These are phyloP conservation scores for Aspergillus viridinutans DNA, from an alignment of 2,329 filamentous ascomycete species.

Conservation along the genomic window DNA sequence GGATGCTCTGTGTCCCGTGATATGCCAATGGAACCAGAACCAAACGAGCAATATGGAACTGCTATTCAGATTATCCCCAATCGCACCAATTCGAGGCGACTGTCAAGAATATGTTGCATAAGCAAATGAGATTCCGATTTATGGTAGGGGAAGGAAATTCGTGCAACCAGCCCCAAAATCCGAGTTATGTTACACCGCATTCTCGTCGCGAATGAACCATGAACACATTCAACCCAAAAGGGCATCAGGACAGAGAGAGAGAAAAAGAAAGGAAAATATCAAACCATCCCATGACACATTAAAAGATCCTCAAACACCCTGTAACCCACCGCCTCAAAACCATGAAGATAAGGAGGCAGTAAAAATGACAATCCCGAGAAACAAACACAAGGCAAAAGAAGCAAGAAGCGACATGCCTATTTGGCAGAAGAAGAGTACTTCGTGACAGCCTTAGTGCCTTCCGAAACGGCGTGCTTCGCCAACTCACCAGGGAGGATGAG, in stretches of 20 bases:
- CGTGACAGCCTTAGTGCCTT: conserved; percentile 99
- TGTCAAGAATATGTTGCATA: not conserved
- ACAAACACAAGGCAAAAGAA: conserved; percentile 57
- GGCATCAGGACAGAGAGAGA: conserved; percentile 21
- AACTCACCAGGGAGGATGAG: conserved; percentile 98
- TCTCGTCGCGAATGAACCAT: conserved; percentile 42
- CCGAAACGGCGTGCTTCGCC: conserved; percentile 98
- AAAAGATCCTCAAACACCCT: conserved; percentile 44
- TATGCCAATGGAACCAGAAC: not conserved
- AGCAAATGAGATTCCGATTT: conserved; percentile 34
- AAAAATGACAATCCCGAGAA: conserved; percentile 47
- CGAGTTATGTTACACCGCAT: conserved; percentile 46
- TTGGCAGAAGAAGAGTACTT: conserved; percentile 99
- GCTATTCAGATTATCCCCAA: not conserved
- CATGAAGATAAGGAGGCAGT: conserved; percentile 40
- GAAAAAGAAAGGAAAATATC: conserved; percentile 25
- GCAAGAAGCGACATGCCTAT: conserved; percentile 62
- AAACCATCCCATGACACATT: conserved; percentile 48
- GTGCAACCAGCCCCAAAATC: conserved; percentile 32
- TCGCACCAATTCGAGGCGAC: not conserved
- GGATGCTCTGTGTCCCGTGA: not conserved
- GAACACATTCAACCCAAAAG: conserved; percentile 37
- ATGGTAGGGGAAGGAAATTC: conserved; percentile 29
- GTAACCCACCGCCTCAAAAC: conserved; percentile 43
- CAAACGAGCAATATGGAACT: not conserved